Percentiles rank a stretch among this genome's conserved stretches.
These are phyloP conservation scores for slime mould (Dictyostelium discoideum) DNA, from an alignment of 78 protist species.

Conservation along the genomic window dicty_2.7 NC_007089.4:4070501-4071000, in stretches of 20 bases:
- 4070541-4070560: slow-evolving; percentile 36
- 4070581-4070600: slow-evolving; percentile 29
- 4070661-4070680: slow-evolving; percentile 1
- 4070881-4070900: background rate
- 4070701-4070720: slow-evolving; percentile 7
- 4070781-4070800: background rate
- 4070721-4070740: slow-evolving; percentile 14
- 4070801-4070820: background rate
- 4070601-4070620: background rate
- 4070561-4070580: slow-evolving; percentile 63
- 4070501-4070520: slow-evolving; percentile 43
- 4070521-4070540: slow-evolving; percentile 24
- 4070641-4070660: background rate
- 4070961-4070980: no score
- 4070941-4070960: no score
- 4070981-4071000: no score
- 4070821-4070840: background rate
- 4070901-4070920: background rate
- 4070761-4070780: background rate
- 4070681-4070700: background rate
- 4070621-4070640: background rate
- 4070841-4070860: background rate
- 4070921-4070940: background rate
- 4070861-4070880: background rate
- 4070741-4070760: background rate